Conservation (phyloP, 78 protist genomes). For the Pigoraptor vietnamica region DNA sequence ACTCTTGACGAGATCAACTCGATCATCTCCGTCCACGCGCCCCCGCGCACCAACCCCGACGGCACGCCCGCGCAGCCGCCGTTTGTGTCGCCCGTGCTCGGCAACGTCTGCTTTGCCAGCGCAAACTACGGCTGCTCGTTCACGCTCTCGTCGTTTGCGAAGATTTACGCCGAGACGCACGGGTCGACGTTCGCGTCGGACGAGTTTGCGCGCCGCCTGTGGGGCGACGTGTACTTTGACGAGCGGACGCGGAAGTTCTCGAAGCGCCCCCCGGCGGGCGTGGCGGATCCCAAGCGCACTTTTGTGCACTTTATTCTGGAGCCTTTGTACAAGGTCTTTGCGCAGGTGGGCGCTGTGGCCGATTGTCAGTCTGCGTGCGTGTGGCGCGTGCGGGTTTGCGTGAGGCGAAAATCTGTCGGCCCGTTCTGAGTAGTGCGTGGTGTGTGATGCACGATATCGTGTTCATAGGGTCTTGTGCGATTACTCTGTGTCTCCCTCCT, state of each 20-base stretch:
- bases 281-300: constrained; percentile 33
- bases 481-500: too few species aligned
- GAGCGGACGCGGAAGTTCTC: constrained; percentile 47
- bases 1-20: constrained; percentile 27
- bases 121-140: constrained; percentile 75
- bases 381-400: not conserved
- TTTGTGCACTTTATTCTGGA: constrained; percentile 93
- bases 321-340: constrained; percentile 92
- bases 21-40: not conserved
- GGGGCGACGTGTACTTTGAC: constrained; percentile 91
- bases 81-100: constrained; percentile 72
- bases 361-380: too few species aligned
- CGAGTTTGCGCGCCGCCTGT: constrained; percentile 81
- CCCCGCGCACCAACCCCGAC: not conserved
- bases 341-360: constrained; percentile 26
- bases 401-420: too few species aligned
- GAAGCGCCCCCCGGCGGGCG: constrained; percentile 3
- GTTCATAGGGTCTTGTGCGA: too few species aligned
- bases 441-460: too few species aligned
- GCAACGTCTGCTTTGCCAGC: constrained; percentile 87
- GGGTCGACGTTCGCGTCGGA: constrained; percentile 25
- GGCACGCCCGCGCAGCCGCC: not conserved
- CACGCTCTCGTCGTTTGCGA: constrained; percentile 79
- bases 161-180: constrained; percentile 40
- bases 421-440: too few species aligned